phyloP scores from a whole-genome alignment of 257 asterid species.

The Prunella vulgaris region DNA sequence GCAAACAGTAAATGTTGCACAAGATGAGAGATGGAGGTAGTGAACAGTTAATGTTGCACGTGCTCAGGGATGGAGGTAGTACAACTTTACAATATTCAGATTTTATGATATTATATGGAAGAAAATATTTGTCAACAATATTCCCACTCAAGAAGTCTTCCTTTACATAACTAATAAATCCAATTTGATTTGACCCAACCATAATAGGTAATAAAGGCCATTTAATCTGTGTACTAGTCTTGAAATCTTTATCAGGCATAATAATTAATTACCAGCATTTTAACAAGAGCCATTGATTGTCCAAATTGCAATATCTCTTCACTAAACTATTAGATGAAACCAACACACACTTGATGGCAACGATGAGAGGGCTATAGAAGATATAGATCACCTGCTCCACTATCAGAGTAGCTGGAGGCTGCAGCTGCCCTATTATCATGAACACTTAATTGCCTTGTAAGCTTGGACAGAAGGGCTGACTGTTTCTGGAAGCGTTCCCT shows the following conservation, averaged over 20 bases:
- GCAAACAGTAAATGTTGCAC: no score
- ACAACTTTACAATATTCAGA: neutral
- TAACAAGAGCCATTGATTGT: neutral
- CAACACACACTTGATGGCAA: neutral
- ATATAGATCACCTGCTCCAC: slow-evolving; percentile 53
- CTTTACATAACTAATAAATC: neutral
- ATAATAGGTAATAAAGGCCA: neutral
- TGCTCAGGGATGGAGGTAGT: no score
- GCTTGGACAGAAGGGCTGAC: slow-evolving; percentile 77
- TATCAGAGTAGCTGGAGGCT: slow-evolving; percentile 62
- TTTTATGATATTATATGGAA: neutral
- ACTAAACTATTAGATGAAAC: neutral
- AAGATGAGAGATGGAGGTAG: no score
- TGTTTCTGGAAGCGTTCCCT: slow-evolving; percentile 78
- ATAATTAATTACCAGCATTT: neutral
- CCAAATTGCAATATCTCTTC: neutral
- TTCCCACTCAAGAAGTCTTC: neutral
- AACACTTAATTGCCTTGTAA: slow-evolving; percentile 67
- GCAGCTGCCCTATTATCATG: slow-evolving; percentile 88
- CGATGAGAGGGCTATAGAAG: slow-evolving; percentile 7
- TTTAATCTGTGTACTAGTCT: neutral
- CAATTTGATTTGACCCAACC: no score
- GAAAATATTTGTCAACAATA: neutral
- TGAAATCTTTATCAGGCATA: neutral
- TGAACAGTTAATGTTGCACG: no score